Evolutionary conservation across 495 filamentous ascomycete genomes (phyloP).

Genomic region (Aspergillus funiculosus): DNA sequence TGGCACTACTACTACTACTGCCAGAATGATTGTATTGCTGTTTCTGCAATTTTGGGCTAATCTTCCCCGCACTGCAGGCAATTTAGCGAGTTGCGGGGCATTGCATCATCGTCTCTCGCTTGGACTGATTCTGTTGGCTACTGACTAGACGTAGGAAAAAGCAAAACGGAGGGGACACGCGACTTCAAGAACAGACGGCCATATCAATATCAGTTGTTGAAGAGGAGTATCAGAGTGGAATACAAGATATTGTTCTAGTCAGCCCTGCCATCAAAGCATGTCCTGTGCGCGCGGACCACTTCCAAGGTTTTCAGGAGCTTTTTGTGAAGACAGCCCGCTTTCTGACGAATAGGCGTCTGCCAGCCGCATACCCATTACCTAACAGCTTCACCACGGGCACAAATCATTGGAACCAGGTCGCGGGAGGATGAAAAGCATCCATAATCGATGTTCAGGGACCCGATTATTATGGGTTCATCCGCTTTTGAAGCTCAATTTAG

Average conservation of each 20-base stretch:
- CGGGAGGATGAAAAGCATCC: not conserved
- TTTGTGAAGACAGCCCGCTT: not conserved
- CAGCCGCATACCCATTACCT: slow-evolving; percentile 34
- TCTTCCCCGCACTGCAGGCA: slow-evolving; percentile 17
- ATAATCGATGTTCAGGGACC: not conserved
- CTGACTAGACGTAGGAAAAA: slow-evolving; percentile 1
- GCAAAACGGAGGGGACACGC: slow-evolving; percentile 5
- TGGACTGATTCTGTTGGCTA: not conserved
- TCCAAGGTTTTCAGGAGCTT: slow-evolving; percentile 4
- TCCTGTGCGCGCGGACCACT: slow-evolving; percentile 21
- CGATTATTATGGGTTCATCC: not conserved
- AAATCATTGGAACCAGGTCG: slow-evolving; percentile 15
- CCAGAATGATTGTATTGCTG: not conserved
- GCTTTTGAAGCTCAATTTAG: not conserved
- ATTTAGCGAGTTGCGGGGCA: slow-evolving; percentile 15
- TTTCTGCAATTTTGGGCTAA: slow-evolving; percentile 5
- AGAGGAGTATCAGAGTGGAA: not conserved
- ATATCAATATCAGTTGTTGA: slow-evolving; percentile 4
- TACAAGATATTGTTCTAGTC: slow-evolving; percentile 19
- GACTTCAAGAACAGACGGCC: not conserved
- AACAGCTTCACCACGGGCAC: slow-evolving; percentile 21
- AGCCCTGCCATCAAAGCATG: slow-evolving; percentile 25
- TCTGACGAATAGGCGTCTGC: slow-evolving; percentile 27
- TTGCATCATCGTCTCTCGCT: slow-evolving; percentile 12
- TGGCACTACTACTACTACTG: no score